Conservation (phyloP, 2,329 filamentous ascomycete genomes). For the Exophiala alcalophila region DNA sequence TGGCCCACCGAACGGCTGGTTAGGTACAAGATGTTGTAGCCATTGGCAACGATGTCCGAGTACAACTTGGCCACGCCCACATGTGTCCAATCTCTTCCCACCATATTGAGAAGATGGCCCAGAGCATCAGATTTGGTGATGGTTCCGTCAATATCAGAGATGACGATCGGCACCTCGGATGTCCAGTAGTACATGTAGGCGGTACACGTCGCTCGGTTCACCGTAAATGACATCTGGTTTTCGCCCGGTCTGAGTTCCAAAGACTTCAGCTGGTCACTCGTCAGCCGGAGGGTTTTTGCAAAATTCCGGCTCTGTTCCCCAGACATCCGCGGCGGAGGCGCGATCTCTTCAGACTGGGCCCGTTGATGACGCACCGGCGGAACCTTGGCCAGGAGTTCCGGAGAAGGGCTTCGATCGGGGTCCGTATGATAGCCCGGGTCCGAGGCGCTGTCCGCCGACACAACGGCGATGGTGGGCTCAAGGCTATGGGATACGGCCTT, state of each 20-base stretch:
- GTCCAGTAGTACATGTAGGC: constrained; percentile 94
- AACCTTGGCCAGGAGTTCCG: constrained; percentile 59
- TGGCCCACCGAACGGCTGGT: constrained; percentile 92
- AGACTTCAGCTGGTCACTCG: constrained; percentile 89
- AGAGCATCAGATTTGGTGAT: constrained; percentile 97
- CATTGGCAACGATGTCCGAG: constrained; percentile 89
- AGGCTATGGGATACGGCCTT: constrained; percentile 54
- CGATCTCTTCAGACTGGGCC: constrained; percentile 64
- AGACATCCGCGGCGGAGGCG: constrained; percentile 47
- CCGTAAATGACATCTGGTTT: constrained; percentile 93
- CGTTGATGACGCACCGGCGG: constrained; percentile 46
- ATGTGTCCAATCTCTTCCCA: constrained; percentile 97
- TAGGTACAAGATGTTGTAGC: constrained; percentile 98
- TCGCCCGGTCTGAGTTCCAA: constrained; percentile 78
- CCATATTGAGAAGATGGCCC: constrained; percentile 92
- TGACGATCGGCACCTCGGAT: constrained; percentile 87
- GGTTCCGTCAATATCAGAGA: constrained; percentile 97
- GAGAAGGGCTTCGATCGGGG: constrained; percentile 59
- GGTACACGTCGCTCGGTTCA: constrained; percentile 88
- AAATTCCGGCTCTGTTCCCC: constrained; percentile 81
- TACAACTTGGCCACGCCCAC: constrained; percentile 95
- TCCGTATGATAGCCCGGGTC: constrained; percentile 97
- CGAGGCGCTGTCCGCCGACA: constrained; percentile 74
- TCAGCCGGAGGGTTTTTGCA: constrained; percentile 91
- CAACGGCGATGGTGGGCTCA: constrained; percentile 45